Conservation (phyloP, 2,329 filamentous ascomycete species). For the Trichoderma cornu-damae region DNA sequence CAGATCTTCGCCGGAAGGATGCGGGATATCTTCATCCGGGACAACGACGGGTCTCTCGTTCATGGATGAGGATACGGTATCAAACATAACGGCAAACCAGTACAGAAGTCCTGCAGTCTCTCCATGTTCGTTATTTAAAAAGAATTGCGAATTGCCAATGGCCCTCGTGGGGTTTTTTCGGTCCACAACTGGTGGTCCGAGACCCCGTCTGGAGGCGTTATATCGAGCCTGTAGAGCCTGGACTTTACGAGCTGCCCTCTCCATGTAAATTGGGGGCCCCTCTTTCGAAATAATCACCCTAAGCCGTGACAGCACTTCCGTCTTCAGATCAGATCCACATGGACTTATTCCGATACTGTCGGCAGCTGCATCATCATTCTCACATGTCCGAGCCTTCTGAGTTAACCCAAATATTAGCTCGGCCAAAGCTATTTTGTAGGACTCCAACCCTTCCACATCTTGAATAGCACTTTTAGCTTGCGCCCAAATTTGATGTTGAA, state of each 20-base stretch:
- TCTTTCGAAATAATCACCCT: neutral
- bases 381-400: neutral
- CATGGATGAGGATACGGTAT: neutral
- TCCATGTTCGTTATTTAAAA: neutral
- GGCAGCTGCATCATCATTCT: neutral
- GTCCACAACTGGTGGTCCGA: neutral
- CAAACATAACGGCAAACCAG: constrained; percentile 1
- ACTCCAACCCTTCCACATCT: neutral
- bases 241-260: neutral
- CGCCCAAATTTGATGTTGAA: neutral
- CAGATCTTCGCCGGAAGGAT: neutral
- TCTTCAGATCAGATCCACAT: neutral
- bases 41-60: neutral
- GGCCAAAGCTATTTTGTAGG: neutral
- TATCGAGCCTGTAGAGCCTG: neutral
- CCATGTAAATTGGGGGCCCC: neutral
- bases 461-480: neutral
- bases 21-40: neutral
- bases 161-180: neutral
- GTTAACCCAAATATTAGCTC: neutral
- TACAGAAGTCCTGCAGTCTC: neutral
- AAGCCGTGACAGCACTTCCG: neutral
- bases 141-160: neutral
- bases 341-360: neutral
- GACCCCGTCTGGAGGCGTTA: neutral